Percentiles rank a stretch among this genome's conserved stretches.
phyloP scores from a whole-genome alignment of 352 stramenopile genomes.

The Sclerospora graminicola region DNA sequence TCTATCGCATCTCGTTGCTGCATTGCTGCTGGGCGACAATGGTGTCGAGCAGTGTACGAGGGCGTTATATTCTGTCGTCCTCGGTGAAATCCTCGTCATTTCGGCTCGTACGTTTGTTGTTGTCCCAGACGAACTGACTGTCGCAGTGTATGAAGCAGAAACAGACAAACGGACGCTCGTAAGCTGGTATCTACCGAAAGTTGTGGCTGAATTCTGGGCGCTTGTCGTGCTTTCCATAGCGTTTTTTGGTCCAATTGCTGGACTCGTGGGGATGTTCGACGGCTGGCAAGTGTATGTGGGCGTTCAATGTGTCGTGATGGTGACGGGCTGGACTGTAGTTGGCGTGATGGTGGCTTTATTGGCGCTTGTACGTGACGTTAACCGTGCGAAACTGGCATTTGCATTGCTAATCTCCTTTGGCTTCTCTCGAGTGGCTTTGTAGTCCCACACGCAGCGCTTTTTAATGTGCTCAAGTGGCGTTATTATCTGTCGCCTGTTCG shows the following conservation, averaged over 20 bases:
- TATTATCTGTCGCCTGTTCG: constrained; percentile 37
- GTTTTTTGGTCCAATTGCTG: constrained; percentile 25
- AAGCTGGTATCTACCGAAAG: constrained; percentile 43
- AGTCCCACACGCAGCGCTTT: too few species aligned
- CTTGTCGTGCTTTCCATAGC: constrained; percentile 36
- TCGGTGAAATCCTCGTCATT: constrained; percentile 28
- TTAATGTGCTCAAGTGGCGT: constrained; percentile 37
- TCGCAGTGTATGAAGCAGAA: constrained; percentile 27
- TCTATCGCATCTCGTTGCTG: neutral
- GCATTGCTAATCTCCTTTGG: constrained; percentile 22
- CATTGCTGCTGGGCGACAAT: constrained; percentile 23
- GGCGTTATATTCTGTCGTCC: constrained; percentile 36
- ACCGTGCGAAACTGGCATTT: constrained; percentile 21
- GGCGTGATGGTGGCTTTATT: too few species aligned
- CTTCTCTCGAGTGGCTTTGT: constrained; percentile 39
- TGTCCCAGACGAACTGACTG: constrained; percentile 32
- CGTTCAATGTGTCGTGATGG: constrained; percentile 28
- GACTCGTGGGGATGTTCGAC: constrained; percentile 31
- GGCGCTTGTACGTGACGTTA: constrained; percentile 25
- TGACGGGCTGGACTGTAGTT: constrained; percentile 23
- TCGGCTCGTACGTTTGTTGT: constrained; percentile 24
- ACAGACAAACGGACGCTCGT: constrained; percentile 16
- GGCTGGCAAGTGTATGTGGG: constrained; percentile 25
- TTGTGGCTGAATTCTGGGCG: constrained; percentile 35
- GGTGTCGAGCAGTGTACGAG: constrained; percentile 37